Evolutionary conservation across 225 moss, liverwort and hornwort genomes (phyloP).

Genomic region (Bryum argenteum): DNA sequence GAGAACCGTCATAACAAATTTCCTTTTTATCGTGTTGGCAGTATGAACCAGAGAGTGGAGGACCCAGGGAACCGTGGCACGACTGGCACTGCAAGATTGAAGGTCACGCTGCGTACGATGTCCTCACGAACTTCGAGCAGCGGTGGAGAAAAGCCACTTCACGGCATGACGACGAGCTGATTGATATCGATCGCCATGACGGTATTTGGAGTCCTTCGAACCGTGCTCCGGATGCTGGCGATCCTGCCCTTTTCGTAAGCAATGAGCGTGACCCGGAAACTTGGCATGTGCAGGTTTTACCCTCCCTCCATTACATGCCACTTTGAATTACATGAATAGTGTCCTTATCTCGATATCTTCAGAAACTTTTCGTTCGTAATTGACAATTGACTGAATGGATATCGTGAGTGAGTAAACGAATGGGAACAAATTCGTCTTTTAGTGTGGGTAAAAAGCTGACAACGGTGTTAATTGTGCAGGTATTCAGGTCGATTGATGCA

Average conservation of each 20-base stretch:
- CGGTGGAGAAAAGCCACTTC: conserved; percentile 83
- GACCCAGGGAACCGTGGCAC: conserved; percentile 97
- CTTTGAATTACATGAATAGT: too few relatives aligned
- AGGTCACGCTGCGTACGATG: conserved; percentile 94
- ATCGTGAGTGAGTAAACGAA: too few relatives aligned
- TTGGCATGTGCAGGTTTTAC: conserved; percentile 80
- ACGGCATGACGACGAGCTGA: conserved; percentile 76
- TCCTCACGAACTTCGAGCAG: conserved; percentile 92
- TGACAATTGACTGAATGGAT: not conserved
- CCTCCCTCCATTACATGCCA: conserved; percentile 2
- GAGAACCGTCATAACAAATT: not conserved
- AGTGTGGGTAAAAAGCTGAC: not conserved
- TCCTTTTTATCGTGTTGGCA: conserved; percentile 22
- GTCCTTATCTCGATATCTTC: too few relatives aligned
- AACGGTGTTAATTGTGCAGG: conserved; percentile 21
- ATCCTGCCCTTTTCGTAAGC: conserved; percentile 58
- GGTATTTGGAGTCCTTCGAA: conserved; percentile 71
- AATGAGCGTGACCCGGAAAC: conserved; percentile 68
- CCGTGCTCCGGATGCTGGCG: conserved; percentile 59
- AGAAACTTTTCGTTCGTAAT: too few relatives aligned
- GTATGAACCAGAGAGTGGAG: conserved; percentile 66
- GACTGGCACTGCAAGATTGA: conserved; percentile 90
- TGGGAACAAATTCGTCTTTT: not conserved
- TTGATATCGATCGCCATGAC: conserved; percentile 72
- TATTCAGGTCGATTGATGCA: conserved; percentile 57